Base-by-base conservation (phyloP, 1,284 basidiomycete species). In the Apiotrichum mycotoxinovorans region DNA sequence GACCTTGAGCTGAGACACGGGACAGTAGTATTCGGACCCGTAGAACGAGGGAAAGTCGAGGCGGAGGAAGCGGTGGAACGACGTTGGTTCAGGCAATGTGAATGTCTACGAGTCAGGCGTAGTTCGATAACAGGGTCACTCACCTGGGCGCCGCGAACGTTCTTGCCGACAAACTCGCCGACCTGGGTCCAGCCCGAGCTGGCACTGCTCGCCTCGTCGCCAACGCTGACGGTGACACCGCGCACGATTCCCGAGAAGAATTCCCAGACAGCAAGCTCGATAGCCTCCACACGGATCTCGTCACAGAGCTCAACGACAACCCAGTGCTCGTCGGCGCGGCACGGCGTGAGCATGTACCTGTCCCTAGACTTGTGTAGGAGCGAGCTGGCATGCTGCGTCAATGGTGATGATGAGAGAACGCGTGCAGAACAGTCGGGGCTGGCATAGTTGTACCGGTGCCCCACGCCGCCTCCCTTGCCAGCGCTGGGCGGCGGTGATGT, bases 221-320 rank as follows among this genome's bases (percentile, higher is more conserved):
- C 86, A 2, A 91, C 90, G 67, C 88, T 89, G 43, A 98, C 87
- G 3, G 83, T 83, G 63, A 98, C 89, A 52, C 93, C 88, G 74
- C 91, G 89, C 79, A 98, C 96, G 51, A 97, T 89, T 12, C 94
- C 92, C 66, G 89, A 93, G 79, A 98, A 99, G 79, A 98, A 98
- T 78, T 98, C 95, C 75, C 90, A 96, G 70, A 98, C 96, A 52
- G 93, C 94, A 8, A 99, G 79, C 71, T 98, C 93, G 50, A 98
- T 84, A 0, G 93, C 95, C 74, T 98, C 94, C 68, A 98, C 91
- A 47, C 89, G 82, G 65, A 98, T 93, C 73, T 98, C 95, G 66
- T 98, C 94, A 78, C 96, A 99, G 8, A 98, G 84, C 77, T 98
- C 96, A 43, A 98, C 87, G 27, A 97, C 85, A 22, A 98, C 88